These are phyloP conservation scores for Brettanomyces anomalus DNA, from an alignment of 805 yeast species.

Conservation along the genomic window DNA sequence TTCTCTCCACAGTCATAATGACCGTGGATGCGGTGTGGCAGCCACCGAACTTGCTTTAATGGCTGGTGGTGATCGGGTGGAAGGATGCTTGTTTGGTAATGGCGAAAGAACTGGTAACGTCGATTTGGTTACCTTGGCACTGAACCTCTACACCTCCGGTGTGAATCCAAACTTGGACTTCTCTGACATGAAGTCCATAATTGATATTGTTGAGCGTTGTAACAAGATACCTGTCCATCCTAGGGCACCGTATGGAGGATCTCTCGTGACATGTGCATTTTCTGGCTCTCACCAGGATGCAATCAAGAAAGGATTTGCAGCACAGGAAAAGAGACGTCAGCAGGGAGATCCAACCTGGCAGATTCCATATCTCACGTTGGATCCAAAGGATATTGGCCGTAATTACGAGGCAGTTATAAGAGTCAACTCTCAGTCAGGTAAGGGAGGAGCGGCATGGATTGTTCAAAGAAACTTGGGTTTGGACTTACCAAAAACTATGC, in stretches of 20 bases:
- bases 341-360: constrained; percentile 49
- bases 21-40: constrained; percentile 79
- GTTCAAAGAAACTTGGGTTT: constrained; percentile 60
- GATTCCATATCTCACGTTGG: constrained; percentile 71
- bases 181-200: constrained; percentile 56
- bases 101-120: constrained; percentile 86
- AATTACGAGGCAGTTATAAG: constrained; percentile 75
- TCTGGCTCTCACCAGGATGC: constrained; percentile 44
- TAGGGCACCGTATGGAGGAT: constrained; percentile 77
- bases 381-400: constrained; percentile 75
- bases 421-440: constrained; percentile 82
- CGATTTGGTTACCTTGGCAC: constrained; percentile 65
- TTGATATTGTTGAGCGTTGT: constrained; percentile 65
- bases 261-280: constrained; percentile 71
- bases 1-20: constrained; percentile 71
- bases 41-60: constrained; percentile 68
- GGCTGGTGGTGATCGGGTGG: constrained; percentile 84
- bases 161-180: constrained; percentile 64
- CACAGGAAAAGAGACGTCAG: constrained; percentile 41
- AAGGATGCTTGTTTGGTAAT: constrained; percentile 75
- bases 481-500: constrained; percentile 66
- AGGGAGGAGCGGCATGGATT: constrained; percentile 85
- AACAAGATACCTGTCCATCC: constrained; percentile 68
- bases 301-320: constrained; percentile 30
- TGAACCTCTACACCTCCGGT: constrained; percentile 74